Percentiles rank a stretch among this genome's conserved stretches.
These are phyloP conservation scores for Graphilbum ipis-grandicollis DNA, from an alignment of 2,329 filamentous ascomycete genomes.

Conservation along the genomic window DNA sequence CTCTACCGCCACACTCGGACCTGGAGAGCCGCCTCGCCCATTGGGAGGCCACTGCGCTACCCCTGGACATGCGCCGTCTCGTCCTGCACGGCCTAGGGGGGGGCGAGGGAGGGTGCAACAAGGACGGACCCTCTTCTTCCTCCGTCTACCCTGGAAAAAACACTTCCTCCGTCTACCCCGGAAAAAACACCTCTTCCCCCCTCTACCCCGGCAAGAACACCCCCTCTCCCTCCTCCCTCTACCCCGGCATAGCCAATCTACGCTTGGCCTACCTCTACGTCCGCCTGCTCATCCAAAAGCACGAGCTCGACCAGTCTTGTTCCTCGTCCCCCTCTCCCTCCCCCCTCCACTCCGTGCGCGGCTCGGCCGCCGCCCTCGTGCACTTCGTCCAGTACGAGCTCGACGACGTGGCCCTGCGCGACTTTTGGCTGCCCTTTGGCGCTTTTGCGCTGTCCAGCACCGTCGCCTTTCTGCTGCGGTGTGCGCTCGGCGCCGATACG, in stretches of 20 bases:
- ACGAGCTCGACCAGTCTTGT: slow-evolving; percentile 22
- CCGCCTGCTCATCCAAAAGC: slow-evolving; percentile 26
- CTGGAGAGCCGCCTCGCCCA: background rate
- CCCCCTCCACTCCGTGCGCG: background rate
- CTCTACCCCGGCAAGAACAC: too few relatives aligned
- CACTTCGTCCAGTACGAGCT: slow-evolving; percentile 1
- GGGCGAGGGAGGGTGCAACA: too few relatives aligned
- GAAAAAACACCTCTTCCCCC: too few relatives aligned
- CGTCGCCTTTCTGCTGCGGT: background rate
- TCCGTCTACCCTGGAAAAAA: too few relatives aligned
- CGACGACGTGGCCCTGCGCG: background rate
- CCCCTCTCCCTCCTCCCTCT: background rate
- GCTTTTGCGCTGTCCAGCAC: slow-evolving; percentile 1
- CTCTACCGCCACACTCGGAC: background rate
- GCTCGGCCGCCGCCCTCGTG: slow-evolving; percentile 3
- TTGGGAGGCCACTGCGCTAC: background rate
- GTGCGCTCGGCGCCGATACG: slow-evolving; percentile 1
- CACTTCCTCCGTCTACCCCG: too few relatives aligned
- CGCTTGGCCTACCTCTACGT: slow-evolving; percentile 31
- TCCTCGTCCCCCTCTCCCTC: background rate
- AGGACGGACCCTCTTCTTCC: too few relatives aligned
- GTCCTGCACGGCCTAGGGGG: background rate
- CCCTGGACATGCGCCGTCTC: background rate
- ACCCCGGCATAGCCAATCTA: slow-evolving; percentile 27
- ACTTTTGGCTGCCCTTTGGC: slow-evolving; percentile 3